Base-by-base conservation (phyloP, 169 alveolate species). In the Sarcocystis neurona region DNA sequence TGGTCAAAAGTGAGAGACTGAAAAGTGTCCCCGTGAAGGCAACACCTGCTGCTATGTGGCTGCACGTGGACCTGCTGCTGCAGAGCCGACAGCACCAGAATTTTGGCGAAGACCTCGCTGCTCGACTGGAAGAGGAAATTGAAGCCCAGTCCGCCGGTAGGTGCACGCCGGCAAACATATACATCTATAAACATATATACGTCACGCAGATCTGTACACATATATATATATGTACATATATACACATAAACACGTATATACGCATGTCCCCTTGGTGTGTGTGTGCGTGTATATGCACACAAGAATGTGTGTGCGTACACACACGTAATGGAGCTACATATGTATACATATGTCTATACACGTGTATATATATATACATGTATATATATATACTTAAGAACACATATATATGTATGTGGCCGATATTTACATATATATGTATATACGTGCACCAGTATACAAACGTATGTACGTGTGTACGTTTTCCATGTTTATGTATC, bases 111-210 rank as follows among this genome's bases (percentile, higher is more conserved):
- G 82, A 72, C 56, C 58, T 72, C 30, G 82, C 82, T 41, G 82
- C 82, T 2, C 39, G 82, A 0, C 47, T 72, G 53, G 82, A 37
- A 18, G 82, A 72, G 6, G 82, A 72, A 39, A 47, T 72, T 8
- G 82, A 72, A 8, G 82, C 82, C 37, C 82, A 72, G 53, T 0
- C 58, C 32, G 82, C 82, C 34, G 82, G 82, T 72, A 53, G 30
- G 30, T 53, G 2, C 6, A 58, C n/a, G 30, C 4, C 6, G 15
- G 30, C 34, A 18, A 3, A 23, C 39, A 58, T 63, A 63, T 4
- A 63, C 32, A 63, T 10, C 27, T n/a, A 63, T 10, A 58, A 5
- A 58, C 60, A 48, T 6, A 15, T 48, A 48, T 10, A 10, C 6
- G 6, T 48, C 27, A 15, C 27, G 60, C 15, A 48, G 3, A n/a